Percentiles rank a stretch among this genome's conserved stretches.
Evolutionary conservation across 306 rosid species (phyloP).

Genomic region (Senna tora): DNA sequence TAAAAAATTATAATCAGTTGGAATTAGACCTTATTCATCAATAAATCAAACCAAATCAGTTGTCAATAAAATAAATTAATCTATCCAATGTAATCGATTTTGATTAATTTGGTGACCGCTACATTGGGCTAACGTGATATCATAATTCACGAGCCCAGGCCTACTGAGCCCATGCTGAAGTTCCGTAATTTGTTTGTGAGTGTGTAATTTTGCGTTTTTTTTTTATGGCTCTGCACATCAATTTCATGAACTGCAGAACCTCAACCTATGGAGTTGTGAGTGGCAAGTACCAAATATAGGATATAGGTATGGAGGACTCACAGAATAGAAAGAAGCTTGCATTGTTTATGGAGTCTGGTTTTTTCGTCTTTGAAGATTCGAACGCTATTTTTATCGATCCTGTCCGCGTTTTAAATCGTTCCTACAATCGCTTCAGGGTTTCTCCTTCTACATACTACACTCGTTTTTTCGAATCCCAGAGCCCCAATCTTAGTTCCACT

Average conservation of each 20-base stretch:
- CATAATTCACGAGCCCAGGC: too few species aligned
- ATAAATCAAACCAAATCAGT: too few species aligned
- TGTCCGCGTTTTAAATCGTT: conserved; percentile 74
- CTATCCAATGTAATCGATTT: too few species aligned
- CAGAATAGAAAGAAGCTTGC: conserved; percentile 34
- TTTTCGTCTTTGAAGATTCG: conserved; percentile 53
- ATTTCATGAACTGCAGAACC: background rate
- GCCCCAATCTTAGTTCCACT: conserved; percentile 35
- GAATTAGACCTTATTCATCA: too few species aligned
- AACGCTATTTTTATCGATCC: conserved; percentile 72
- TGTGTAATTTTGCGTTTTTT: too few species aligned
- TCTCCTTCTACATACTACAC: conserved; percentile 69
- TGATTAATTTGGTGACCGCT: too few species aligned
- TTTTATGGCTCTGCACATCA: background rate
- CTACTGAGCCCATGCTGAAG: too few species aligned
- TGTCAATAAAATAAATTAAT: too few species aligned
- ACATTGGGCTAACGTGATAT: too few species aligned
- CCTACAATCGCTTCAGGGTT: conserved; percentile 63
- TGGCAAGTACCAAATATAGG: background rate
- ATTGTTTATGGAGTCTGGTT: conserved; percentile 56
- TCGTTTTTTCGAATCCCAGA: conserved; percentile 61
- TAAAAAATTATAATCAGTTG: too few species aligned
- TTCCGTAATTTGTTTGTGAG: too few species aligned
- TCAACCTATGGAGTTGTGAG: background rate
- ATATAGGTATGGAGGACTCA: conserved; percentile 42